Evolutionary conservation across 192 early-diverging fungal species (phyloP), one percentile per base, ranked within the genome.

Genomic region (Dissophora ornata): DNA sequence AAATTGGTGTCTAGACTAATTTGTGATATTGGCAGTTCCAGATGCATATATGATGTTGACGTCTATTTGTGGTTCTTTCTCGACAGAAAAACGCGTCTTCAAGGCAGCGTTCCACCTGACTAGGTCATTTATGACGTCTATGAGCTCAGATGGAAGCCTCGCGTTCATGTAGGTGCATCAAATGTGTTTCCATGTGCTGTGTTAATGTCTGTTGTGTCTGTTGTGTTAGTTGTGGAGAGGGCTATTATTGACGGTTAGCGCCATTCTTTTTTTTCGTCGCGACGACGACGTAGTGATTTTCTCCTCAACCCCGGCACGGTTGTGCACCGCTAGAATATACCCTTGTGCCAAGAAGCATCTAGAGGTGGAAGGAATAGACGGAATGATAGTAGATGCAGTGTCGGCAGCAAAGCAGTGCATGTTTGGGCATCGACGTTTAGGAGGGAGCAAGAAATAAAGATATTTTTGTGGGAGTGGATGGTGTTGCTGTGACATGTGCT

Each of bases 61-160:
- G 13, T 38, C 36, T 38, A 38, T 38, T 38, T 13, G 36, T 9
- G 36, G 36, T 38, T 38, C 6, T 38, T 38, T 38, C 28, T 34
- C 11, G 41, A 45, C 54, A 74, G 70, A 57, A n/a, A 65, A 64
- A 42, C 73, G 65, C 28, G 73, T 77, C 2, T 65, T 67, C 36
- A 77, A 57, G 47, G 73, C 73, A 3, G 73, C 64, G 0, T 77
- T 77, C 59, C 73, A 77, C 25, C 64, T 64, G 7, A 77, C 10
- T 15, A 50, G 59, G 21, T 62, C 73, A 11, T 41, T 67, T 24
- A 67, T 77, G 36, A 55, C 65, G 0, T 77, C 73, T 3, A 77
- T 77, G 64, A 77, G 73, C 26, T 32, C 73, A 0, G 65, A 77
- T 34, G 32, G 55, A 9, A 48, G 58, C 6, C 57, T 77, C 33